These are phyloP conservation scores for Sporothrix dimorphospora DNA, from an alignment of 2,329 filamentous ascomycete species.

Conservation along the genomic window DNA sequence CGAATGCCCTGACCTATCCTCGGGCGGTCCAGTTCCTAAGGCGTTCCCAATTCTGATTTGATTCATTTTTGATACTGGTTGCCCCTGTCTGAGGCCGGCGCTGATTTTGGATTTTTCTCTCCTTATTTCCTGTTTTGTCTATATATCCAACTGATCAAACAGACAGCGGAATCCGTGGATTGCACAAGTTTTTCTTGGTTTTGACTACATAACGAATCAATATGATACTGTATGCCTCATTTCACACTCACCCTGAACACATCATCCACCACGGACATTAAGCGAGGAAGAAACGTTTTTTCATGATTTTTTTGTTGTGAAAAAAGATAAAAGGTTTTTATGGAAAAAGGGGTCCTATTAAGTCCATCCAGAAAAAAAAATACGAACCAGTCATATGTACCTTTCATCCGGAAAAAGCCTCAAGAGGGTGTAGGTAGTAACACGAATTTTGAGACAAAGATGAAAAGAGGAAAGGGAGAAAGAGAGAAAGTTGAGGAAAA, in stretches of 20 bases:
- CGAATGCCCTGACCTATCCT: not conserved
- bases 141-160: constrained; percentile 13
- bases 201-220: constrained; percentile 1
- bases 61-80: not conserved
- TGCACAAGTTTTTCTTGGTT: constrained; percentile 2
- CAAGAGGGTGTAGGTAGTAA: not conserved
- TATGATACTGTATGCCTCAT: not conserved
- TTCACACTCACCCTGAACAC: not conserved
- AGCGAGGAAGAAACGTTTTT: constrained; percentile 22
- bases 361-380: constrained; percentile 37
- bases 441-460: not conserved
- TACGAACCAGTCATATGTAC: constrained; percentile 57
- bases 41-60: not conserved
- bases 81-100: not conserved
- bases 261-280: not conserved
- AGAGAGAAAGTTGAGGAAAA: constrained; percentile 33
- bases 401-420: constrained; percentile 38
- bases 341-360: constrained; percentile 27
- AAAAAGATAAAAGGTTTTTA: constrained; percentile 16
- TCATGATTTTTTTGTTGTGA: constrained; percentile 25
- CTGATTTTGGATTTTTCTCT: constrained; percentile 15
- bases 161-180: constrained; percentile 12
- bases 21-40: not conserved
- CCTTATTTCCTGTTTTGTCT: constrained; percentile 4
- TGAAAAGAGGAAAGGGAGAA: constrained; percentile 33